Evolutionary conservation across 2,329 filamentous ascomycete species (phyloP), one percentile per base, ranked within the genome.

Genomic region (Rhytidhysteron rufulum): DNA sequence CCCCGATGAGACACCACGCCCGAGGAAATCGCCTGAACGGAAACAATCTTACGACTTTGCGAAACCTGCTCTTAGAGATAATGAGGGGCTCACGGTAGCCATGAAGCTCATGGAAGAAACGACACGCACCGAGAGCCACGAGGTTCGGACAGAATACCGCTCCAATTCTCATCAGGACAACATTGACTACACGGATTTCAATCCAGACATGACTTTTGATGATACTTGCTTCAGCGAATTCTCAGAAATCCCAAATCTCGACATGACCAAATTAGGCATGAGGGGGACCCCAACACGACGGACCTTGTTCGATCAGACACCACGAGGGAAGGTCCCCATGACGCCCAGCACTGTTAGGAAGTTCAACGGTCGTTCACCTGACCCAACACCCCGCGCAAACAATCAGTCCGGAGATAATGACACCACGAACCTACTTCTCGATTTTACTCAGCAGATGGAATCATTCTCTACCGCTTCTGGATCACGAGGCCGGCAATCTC

Each of bases 161-260:
- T 50, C 50, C 6, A 42, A 54, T 31, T 47, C 53, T 18, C 48
- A 53, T 8, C 29, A 21, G 18, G 43, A 48, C 5, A 43, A 43
- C 11, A 50, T 55, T 8, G 49, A 53, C 1, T 45, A 53, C n/a
- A 45, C 45, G 5, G 60, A 64, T 3, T 63, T 57, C 45, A 58
- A 60, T 31, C 56, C 45, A 10, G 62, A 65, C 34, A 62, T 41
- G 64, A 73, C 50, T 50, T 50, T 73, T 10, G 84, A 88, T 49
- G 83, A 88, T 51, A 85, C 82, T 68, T 84, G 78, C 57, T 86
- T 95, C 61, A 95, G 88, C 70, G 82, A 78, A 10, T 96, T 96
- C 66, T 96, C 91, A 1, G 88, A 88, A 7, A 80, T 95, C 39
- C 88, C 88, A 5, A 73, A 74, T 39, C 61, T 71, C 15, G 88